Percentiles rank a stretch among this genome's conserved stretches.
Evolutionary conservation across 306 rosid species (phyloP).

Genomic region (Cucurbita ficifolia): DNA sequence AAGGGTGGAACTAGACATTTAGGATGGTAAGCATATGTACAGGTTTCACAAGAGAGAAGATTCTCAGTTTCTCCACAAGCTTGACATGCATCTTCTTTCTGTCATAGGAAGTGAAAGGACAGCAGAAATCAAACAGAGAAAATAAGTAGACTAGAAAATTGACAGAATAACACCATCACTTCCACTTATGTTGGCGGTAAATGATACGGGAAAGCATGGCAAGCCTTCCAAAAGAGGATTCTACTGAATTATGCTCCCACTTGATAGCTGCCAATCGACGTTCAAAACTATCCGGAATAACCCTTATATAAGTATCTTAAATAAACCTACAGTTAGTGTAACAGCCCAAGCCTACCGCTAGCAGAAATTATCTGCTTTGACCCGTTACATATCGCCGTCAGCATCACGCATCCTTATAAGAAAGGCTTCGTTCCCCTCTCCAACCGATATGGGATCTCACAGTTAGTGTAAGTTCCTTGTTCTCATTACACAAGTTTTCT

Average conservation of each 20-base stretch:
- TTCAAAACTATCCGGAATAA: not conserved
- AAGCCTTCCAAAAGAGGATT: slow-evolving; percentile 1
- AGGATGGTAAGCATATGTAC: slow-evolving; percentile 76
- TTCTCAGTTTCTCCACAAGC: slow-evolving; percentile 72
- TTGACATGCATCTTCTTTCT: slow-evolving; percentile 94
- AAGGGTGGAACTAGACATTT: slow-evolving; percentile 75
- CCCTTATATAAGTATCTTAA: not conserved
- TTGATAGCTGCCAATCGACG: not conserved
- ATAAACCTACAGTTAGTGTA: not conserved
- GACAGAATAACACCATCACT: not conserved
- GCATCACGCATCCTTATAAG: no score
- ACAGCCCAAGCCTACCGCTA: no score
- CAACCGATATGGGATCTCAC: no score
- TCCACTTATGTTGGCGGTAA: not conserved
- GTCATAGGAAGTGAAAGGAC: not conserved
- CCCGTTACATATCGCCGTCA: no score
- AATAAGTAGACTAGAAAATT: not conserved
- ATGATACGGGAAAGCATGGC: not conserved
- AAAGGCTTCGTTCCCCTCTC: no score
- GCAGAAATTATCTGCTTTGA: no score
- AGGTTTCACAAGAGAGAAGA: slow-evolving; percentile 73
- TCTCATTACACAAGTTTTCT: not conserved
- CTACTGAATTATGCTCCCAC: not conserved
- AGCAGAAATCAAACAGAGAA: not conserved
- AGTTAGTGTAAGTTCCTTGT: not conserved